A percentile compares a stretch with the other conserved stretches of the same genome.
Conservation (phyloP, 345 rosid species). For the Gossypium mustelinum region DNA sequence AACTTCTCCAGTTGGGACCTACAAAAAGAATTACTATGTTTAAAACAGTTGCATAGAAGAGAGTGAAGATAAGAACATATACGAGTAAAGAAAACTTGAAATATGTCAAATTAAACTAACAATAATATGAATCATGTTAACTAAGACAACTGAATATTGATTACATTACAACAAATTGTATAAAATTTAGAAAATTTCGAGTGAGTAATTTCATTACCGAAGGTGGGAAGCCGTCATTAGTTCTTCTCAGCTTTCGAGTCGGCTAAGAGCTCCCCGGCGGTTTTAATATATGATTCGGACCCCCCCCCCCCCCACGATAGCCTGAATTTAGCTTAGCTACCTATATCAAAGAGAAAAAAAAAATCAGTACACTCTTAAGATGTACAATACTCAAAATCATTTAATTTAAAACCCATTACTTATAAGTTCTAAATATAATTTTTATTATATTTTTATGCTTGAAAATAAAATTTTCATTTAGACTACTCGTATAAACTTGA, state of each 20-base stretch:
- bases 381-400: neutral
- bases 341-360: slow-evolving; percentile 25
- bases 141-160: neutral
- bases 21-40: neutral
- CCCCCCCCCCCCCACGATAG: slow-evolving; percentile 77
- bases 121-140: neutral
- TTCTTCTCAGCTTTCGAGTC: slow-evolving; percentile 87
- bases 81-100: neutral
- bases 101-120: neutral
- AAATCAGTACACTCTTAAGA: neutral
- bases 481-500: too few species aligned
- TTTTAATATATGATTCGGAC: slow-evolving; percentile 58
- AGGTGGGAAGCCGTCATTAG: slow-evolving; percentile 90
- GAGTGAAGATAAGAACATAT: neutral
- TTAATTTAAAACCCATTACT: neutral
- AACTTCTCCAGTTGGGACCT: slow-evolving; percentile 67
- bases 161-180: neutral
- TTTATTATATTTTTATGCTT: too few species aligned
- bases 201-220: slow-evolving; percentile 44
- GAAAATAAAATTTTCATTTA: too few species aligned
- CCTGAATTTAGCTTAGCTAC: slow-evolving; percentile 65
- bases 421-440: too few species aligned
- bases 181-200: neutral
- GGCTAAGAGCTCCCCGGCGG: slow-evolving; percentile 72
- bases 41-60: slow-evolving; percentile 27